Evolutionary conservation across 805 yeast species (phyloP), one percentile per base, ranked within the genome.

Genomic region (Lachancea mirantina): DNA sequence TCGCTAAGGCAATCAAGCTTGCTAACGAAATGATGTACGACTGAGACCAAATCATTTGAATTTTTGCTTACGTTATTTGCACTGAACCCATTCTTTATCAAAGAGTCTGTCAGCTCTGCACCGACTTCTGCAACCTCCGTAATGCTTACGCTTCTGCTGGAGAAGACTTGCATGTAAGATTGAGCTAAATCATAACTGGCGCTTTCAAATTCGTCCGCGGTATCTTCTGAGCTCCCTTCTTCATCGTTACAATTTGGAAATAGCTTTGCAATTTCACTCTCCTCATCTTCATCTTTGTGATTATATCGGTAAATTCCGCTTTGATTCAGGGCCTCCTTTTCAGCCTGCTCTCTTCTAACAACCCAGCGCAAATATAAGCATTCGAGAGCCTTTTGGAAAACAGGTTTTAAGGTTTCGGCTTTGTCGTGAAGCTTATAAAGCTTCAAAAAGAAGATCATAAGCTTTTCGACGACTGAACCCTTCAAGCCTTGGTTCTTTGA

Each of bases 161-260:
- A 45, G 42, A 70, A 76, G 5, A 67, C 57, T 0, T 55, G 40
- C 21, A 72, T 58, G 46, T 78, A 82, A 0, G 65, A 43, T 27
- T 57, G 50, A 0, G 81, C 78, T 36, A 83, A 50, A 3, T 53
- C 40, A 32, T 55, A 65, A 46, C 76, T 70, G 11, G 66, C 46
- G 0, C 68, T 73, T 10, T 71, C 76, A 23, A 71, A 50, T 2
- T 35, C 43, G 4, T 28, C 34, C 10, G 24, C 16, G 3, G 25
- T 43, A 26, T 32, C 39, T 17, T 34, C 23, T 1, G 30, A 15
- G 2, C 23, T 42, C 4, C 42, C 60, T 2, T 41, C 40, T 5
- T 42, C 53, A 7, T 80, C 83, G 30, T 83, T 94, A 42, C 74
- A 84, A 51, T 85, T 95, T 0, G 96, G 96, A 68, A 89, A 89